Percentiles rank a stretch among this genome's conserved stretches.
Evolutionary conservation across 495 filamentous ascomycete species (phyloP).

Genomic region (Margaritispora aquatica): DNA sequence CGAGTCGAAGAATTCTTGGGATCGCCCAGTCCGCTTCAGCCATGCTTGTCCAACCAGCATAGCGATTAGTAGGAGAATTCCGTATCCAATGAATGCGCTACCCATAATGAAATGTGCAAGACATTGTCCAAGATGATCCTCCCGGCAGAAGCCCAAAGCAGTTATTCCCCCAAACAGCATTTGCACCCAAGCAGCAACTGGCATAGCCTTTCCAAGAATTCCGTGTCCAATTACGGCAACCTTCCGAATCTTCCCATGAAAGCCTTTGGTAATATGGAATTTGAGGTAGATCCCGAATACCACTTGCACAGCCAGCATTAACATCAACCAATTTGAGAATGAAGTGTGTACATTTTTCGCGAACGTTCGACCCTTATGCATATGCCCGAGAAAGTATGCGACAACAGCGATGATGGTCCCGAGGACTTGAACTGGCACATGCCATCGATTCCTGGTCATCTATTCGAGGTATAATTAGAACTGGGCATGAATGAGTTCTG

Average conservation of each 20-base stretch:
- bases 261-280: constrained; percentile 77
- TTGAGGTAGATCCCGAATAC: constrained; percentile 81
- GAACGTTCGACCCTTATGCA: constrained; percentile 86
- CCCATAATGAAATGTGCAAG: constrained; percentile 98
- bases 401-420: constrained; percentile 69
- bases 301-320: constrained; percentile 70
- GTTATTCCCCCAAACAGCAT: constrained; percentile 97
- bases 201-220: constrained; percentile 79
- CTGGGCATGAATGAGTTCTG: too few species aligned
- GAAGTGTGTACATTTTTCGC: constrained; percentile 73
- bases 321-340: constrained; percentile 74
- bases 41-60: constrained; percentile 84
- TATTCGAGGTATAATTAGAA: too few species aligned
- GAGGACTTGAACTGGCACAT: constrained; percentile 81
- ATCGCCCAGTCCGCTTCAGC: constrained; percentile 76
- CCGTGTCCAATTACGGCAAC: constrained; percentile 69
- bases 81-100: constrained; percentile 91
- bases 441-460: constrained; percentile 88
- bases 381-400: constrained; percentile 87
- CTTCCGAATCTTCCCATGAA: constrained; percentile 71
- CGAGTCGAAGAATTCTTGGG: constrained; percentile 97
- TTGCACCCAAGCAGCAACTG: constrained; percentile 83
- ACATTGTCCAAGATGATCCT: constrained; percentile 89
- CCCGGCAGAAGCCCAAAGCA: constrained; percentile 87
- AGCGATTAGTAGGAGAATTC: constrained; percentile 78